A percentile compares a stretch with the other conserved stretches of the same genome.
These are phyloP conservation scores for Aureococcus anophagefferens DNA, from an alignment of 108 stramenopile genomes.

Conservation along the genomic window DNA sequence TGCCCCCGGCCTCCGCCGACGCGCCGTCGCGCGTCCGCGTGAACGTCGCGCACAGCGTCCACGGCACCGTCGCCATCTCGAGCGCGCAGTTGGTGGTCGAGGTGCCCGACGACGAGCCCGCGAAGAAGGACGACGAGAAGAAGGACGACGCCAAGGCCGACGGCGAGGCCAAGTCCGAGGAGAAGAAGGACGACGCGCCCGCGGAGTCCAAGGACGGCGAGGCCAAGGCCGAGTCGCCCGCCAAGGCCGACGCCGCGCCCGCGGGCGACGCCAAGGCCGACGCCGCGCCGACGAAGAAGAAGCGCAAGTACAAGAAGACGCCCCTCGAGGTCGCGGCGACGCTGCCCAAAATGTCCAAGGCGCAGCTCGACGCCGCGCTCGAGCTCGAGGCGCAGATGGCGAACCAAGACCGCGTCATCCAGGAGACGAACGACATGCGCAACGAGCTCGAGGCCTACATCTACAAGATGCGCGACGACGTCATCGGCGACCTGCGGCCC, in stretches of 20 bases:
- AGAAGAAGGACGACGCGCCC: conserved; percentile 17
- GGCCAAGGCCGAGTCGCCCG: not conserved
- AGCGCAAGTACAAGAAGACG: conserved; percentile 75
- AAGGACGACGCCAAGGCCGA: conserved; percentile 8
- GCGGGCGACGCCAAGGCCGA: conserved; percentile 17
- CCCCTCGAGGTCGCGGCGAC: conserved; percentile 38
- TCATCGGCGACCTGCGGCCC: conserved; percentile 61
- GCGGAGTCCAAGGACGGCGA: conserved; percentile 20
- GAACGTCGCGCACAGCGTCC: conserved; percentile 87
- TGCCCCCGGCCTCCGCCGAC: not conserved
- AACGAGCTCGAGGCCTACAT: conserved; percentile 98
- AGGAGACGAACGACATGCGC: conserved; percentile 87
- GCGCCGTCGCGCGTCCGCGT: conserved; percentile 71
- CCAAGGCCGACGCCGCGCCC: too few relatives aligned
- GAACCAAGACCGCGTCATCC: conserved; percentile 74
- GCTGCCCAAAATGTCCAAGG: conserved; percentile 47
- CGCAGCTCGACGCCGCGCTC: conserved; percentile 61
- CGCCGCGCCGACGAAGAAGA: conserved; percentile 48
- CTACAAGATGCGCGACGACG: conserved; percentile 93
- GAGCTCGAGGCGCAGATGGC: conserved; percentile 77
- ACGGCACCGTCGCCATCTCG: conserved; percentile 73
- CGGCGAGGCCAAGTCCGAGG: conserved; percentile 27
- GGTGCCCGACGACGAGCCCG: conserved; percentile 41
- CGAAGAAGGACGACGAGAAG: conserved; percentile 15
- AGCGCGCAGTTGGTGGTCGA: conserved; percentile 92